Evolutionary conservation across 2,329 filamentous ascomycete genomes (phyloP), one percentile per base, ranked within the genome.

Genomic region (Botrytis paeoniae): DNA sequence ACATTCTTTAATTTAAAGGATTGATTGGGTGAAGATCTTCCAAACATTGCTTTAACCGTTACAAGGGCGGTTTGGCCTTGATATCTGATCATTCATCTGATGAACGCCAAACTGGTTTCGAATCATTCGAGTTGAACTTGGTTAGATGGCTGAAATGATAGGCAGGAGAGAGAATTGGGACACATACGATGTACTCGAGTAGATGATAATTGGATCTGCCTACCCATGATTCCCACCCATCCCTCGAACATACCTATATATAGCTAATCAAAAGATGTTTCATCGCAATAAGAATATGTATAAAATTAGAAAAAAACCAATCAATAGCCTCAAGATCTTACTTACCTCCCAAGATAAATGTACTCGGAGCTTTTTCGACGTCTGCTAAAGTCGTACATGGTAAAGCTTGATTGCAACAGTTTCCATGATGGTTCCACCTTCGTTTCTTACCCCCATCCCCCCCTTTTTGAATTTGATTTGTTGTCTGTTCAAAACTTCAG

Each of bases 11-110:
- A 51, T 22, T 63, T 37, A n/a, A 9, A 14, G 20, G 32, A 43
- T 32, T 71, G 60, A 71, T 71, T 65, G 69, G 69, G 35, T 32
- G 22, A 35, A 29, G 57, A 70, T 70, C 69, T 48, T 63, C 41
- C 60, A 29, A 14, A 54, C 16, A 39, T 39, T 29, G 32, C 35
- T 66, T 16, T n/a, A 39, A 39, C 45, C 45, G 64, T 66, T 54
- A 39, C 64, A 66, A 66, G 64, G 64, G 32, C 20, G 37, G 25
- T 41, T 66, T 66, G 32, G 63, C 43, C 29, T 51, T 22, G 63
- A 51, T 32, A 51, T 66, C 43, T 66, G 43, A 45, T 66, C 43
- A 66, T 66, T 66, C 64, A 51, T 66, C n/a, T n/a, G 29, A 48
- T 65, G 29, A 45, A 7, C 43, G 22, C n/a, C 43, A 32, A 48